These are phyloP conservation scores for Lupinus albus DNA, from an alignment of 306 rosid species.

Conservation along the genomic window DNA sequence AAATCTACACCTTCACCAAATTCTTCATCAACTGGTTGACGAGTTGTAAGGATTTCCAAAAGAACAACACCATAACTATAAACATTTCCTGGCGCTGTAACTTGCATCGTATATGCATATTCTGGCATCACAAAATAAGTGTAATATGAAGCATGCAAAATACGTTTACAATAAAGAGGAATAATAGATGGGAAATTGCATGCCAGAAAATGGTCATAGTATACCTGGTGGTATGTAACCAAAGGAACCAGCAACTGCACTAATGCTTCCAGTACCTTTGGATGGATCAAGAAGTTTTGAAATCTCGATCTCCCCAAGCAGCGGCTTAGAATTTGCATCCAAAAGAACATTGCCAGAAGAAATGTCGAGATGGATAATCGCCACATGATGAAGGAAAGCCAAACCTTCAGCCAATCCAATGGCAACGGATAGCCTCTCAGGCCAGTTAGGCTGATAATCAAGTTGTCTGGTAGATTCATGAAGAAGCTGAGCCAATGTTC, in stretches of 20 bases:
- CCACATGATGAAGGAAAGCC: constrained; percentile 91
- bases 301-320: constrained; percentile 94
- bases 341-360: constrained; percentile 86
- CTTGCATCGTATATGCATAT: constrained; percentile 99
- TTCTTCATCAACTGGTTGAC: constrained; percentile 88
- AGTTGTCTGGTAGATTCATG: constrained; percentile 74
- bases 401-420: constrained; percentile 93
- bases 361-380: constrained; percentile 94
- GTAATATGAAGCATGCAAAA: constrained; percentile 10
- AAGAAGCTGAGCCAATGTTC: constrained; percentile 88
- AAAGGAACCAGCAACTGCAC: constrained; percentile 98
- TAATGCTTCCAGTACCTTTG: constrained; percentile 92
- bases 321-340: constrained; percentile 78
- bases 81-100: constrained; percentile 95
- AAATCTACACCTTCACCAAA: constrained; percentile 92
- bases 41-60: constrained; percentile 88
- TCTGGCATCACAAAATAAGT: constrained; percentile 58
- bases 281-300: constrained; percentile 96
- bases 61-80: constrained; percentile 93
- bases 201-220: constrained; percentile 20
- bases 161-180: constrained; percentile 13
- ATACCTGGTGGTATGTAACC: constrained; percentile 99
- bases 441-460: constrained; percentile 93
- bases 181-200: constrained; percentile 20
- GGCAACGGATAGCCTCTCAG: constrained; percentile 79